Evolutionary conservation across 2,329 filamentous ascomycete species (phyloP), one percentile per base, ranked within the genome.

Genomic region (Paecilomyces dactylethromorphus): DNA sequence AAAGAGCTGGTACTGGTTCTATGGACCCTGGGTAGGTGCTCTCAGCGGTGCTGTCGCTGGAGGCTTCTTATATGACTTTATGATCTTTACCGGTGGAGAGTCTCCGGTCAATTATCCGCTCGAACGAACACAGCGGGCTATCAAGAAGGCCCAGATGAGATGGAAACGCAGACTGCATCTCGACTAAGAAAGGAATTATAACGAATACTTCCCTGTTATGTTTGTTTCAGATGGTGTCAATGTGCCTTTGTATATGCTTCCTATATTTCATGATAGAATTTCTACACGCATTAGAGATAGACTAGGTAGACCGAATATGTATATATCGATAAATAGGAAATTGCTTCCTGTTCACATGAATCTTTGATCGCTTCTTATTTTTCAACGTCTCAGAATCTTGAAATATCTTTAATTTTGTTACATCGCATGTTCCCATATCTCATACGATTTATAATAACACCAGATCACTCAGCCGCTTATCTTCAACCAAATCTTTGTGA

Each of bases 41-140:
- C 58, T 75, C 21, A 60, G 61, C 53, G 80, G 76, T 11, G 73
- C 71, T 24, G 71, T 78, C 22, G 68, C 76, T 39, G 78, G 79
- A 0, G 79, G 68, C 7, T 79, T 81, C 61, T 67, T 82, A 59
- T 83, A 83, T 67, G 81, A 82, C 66, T 73, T 77, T 61, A 76
- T 75, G 63, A 81, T 78, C 62, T 82, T 82, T 63, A 78, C 77
- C 0, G 77, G 78, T 5, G 79, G 79, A 0, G 80, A 82, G 64
- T 78, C 74, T 49, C 81, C 80, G 15, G 78, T 81, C 58, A 83
- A 79, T 68, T 79, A 83, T 68, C 78, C 77, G 2, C 76, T 78
- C 24, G 72, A 71, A 59, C 69, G 76, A 53, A 77, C 74, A 10
- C 68, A 74, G 64, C 69, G 76, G 31, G 73, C 74, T 1, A 64